Base-by-base conservation (phyloP, 768 basidiomycete genomes). In the Austroboletus eburneus region DNA sequence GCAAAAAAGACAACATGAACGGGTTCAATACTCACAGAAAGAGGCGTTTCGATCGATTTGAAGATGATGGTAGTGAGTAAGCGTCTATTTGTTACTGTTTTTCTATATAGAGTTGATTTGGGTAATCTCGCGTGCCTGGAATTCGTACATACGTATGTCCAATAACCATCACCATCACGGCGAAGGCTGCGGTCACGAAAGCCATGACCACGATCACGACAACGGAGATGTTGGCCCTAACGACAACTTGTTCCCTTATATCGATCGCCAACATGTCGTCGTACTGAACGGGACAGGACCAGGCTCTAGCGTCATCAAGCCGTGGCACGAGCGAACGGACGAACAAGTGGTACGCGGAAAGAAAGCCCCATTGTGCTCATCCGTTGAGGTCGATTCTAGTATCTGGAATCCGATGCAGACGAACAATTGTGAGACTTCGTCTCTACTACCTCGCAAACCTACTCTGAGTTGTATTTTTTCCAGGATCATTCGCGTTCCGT, bases 361-460 rank as follows among this genome's bases (percentile, higher is more conserved):
- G 24, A 42, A 42, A 35, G 13, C 42, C 43, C 40, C 21, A 24
- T 47, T 25, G 39, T 46, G 18, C 36, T 12, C 29, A 25, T 40
- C 34, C 34, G 49, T 42, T 40, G 46, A 55, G 9, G 25, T 16
- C 27, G 27, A 43, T 45, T 34, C 20, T 27, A 96, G 92, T 88
- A 69, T 50, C 63, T 93, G 48, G 87, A 92, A 65, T 92, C 90
- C 16, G 93, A 96, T 53, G 86, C 87, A 27, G 93, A 95, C 66
- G 92, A 94, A 60, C 87, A 91, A 65, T 66, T 96, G 89, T 90
- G 65, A 57, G 74, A 50, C 39, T 23, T 23, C n/a, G 20, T 45
- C 17, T n/a, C 32, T 22, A 25, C 21, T 43, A 38, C 17, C 20
- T 20, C 34, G 16, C n/a, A 21, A 30, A 43, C 33, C 4, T 35